These are phyloP conservation scores for Calonectria pteridis DNA, from an alignment of 2,329 filamentous ascomycete species.

Conservation along the genomic window DNA sequence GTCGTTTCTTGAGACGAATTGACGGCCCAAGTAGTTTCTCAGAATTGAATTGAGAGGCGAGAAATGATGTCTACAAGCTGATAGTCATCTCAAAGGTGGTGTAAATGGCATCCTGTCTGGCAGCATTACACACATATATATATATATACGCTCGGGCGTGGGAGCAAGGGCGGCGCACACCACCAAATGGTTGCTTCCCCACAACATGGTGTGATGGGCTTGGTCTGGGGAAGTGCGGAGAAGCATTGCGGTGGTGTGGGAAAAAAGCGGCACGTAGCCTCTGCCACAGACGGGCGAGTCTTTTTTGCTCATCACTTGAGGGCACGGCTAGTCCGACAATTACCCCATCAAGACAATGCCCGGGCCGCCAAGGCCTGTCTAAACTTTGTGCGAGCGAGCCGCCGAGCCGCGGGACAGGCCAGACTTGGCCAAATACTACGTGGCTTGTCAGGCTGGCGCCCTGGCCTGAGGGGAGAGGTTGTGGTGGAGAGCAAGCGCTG, in stretches of 20 bases:
- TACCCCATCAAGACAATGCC: conserved; percentile 34
- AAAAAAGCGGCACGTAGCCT: not conserved
- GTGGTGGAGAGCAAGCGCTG: not conserved
- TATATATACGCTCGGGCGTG: conserved; percentile 11
- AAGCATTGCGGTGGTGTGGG: not conserved
- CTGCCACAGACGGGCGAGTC: not conserved
- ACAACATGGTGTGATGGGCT: conserved; percentile 5
- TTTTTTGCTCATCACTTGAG: conserved; percentile 7
- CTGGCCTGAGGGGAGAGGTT: not conserved
- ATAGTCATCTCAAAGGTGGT: not conserved
- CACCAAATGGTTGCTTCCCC: not conserved
- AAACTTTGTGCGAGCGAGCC: conserved; percentile 9
- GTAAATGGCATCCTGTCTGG: not conserved
- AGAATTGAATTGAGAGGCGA: not conserved
- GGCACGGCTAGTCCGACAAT: conserved; percentile 30
- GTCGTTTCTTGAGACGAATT: not conserved
- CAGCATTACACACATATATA: conserved; percentile 5
- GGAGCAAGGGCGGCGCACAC: not conserved
- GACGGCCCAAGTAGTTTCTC: not conserved
- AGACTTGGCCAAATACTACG: conserved; percentile 6
- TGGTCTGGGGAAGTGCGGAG: conserved; percentile 13
- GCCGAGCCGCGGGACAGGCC: conserved; percentile 4
- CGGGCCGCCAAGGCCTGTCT: conserved; percentile 27
- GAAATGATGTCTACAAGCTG: not conserved
- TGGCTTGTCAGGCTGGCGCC: not conserved